A percentile compares a stretch with the other conserved stretches of the same genome.
phyloP scores from a whole-genome alignment of 805 yeast species.

The Starmerella geochares region DNA sequence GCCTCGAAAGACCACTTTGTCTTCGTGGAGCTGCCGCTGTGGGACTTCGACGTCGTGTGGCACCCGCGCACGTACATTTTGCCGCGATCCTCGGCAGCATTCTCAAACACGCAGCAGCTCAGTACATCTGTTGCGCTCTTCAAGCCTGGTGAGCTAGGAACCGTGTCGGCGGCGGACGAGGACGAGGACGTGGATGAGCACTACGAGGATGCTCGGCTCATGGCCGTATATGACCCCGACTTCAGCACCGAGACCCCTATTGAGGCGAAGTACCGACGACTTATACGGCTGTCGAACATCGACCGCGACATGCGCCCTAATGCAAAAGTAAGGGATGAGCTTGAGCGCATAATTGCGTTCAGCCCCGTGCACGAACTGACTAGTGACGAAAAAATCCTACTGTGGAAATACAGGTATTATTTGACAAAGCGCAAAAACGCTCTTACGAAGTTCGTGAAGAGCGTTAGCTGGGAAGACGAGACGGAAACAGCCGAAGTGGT shows the following conservation, averaged over 20 bases:
- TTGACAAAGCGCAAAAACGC: slow-evolving; percentile 57
- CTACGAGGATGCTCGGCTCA: slow-evolving; percentile 22
- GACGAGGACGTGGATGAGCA: slow-evolving; percentile 22
- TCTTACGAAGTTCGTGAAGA: slow-evolving; percentile 71
- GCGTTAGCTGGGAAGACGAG: slow-evolving; percentile 81
- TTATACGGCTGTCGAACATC: slow-evolving; percentile 65
- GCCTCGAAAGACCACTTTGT: slow-evolving; percentile 31
- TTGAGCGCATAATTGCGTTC: slow-evolving; percentile 55
- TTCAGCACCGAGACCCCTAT: slow-evolving; percentile 65
- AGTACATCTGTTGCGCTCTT: slow-evolving; percentile 25
- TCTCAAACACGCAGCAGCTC: slow-evolving; percentile 26
- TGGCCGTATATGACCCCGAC: slow-evolving; percentile 57
- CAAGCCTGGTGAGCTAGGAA: slow-evolving; percentile 8
- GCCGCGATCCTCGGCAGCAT: slow-evolving; percentile 23
- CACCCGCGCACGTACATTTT: slow-evolving; percentile 37
- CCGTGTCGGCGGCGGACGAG: background rate
- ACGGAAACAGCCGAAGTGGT: slow-evolving; percentile 70
- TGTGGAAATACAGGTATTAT: slow-evolving; percentile 87
- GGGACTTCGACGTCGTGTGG: slow-evolving; percentile 63
- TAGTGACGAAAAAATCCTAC: slow-evolving; percentile 71
- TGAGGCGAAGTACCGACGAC: slow-evolving; percentile 72
- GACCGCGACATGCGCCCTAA: slow-evolving; percentile 86
- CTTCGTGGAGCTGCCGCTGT: slow-evolving; percentile 50
- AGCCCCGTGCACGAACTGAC: slow-evolving; percentile 77
- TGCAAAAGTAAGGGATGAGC: slow-evolving; percentile 65